phyloP scores from a whole-genome alignment of 1,284 basidiomycete genomes.

The Sporisorium scitamineum region DNA sequence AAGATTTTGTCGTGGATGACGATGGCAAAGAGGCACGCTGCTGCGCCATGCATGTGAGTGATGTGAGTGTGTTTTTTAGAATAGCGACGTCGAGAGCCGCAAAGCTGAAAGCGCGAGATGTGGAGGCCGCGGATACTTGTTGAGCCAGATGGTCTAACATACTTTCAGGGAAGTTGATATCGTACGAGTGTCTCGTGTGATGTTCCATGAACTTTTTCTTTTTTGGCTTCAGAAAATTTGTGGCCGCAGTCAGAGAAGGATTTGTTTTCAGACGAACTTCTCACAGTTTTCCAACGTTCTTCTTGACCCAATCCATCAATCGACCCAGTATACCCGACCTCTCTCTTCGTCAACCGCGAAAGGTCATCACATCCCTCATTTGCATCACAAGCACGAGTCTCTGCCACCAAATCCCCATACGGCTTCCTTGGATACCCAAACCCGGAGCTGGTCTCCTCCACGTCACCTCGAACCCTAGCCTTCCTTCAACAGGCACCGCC shows the following conservation, averaged over 20 bases:
- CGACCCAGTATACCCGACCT: constrained; percentile 36
- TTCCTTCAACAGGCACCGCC: background rate
- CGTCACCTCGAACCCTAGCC: background rate
- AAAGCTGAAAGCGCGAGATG: constrained; percentile 28
- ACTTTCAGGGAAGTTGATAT: background rate
- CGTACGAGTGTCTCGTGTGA: constrained; percentile 26
- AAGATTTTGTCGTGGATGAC: background rate
- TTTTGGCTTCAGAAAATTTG: constrained; percentile 18
- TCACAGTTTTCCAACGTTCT: background rate
- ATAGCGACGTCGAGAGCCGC: background rate
- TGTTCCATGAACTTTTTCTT: constrained; percentile 5
- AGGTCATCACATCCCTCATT: constrained; percentile 6
- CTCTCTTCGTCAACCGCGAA: constrained; percentile 13
- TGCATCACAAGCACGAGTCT: background rate
- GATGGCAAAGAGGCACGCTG: background rate
- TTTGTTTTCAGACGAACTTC: constrained; percentile 1
- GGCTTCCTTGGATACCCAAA: too few relatives aligned
- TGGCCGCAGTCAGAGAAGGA: constrained; percentile 32
- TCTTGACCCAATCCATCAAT: constrained; percentile 1
- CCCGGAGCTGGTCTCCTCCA: constrained; percentile 29
- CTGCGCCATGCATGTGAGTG: constrained; percentile 15
- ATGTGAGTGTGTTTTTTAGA: constrained; percentile 4
- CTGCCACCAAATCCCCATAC: background rate
- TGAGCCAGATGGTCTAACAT: constrained; percentile 13
- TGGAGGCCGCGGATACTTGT: constrained; percentile 21